Evolutionary conservation across 768 basidiomycete genomes (phyloP), one percentile per base, ranked within the genome.

Genomic region (Phlegmacium glaucopus): DNA sequence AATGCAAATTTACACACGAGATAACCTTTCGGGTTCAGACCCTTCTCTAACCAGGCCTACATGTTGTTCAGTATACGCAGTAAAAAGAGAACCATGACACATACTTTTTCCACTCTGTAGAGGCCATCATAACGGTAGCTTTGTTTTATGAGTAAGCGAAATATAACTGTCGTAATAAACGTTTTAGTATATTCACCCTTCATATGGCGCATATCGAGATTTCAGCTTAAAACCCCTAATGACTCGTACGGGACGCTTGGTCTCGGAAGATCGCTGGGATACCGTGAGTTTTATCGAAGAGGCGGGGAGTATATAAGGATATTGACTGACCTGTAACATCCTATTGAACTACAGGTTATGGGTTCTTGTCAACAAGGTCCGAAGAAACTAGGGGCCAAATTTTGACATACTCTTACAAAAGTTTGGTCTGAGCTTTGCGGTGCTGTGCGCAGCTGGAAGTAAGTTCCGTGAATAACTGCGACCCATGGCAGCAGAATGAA

Each of bases 101-200:
- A 41, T 50, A 79, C 88, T 72, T 83, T 82, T 64, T 86, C 86
- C 12, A 92, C 86, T 2, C 59, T 68, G 60, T 95, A 96, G 9
- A 96, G 72, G 1, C 94, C 94, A 56, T 95, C 93, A 59, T 96
- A 96, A 8, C 92, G 82, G 61, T 94, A 96, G 18, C 89, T 88
- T 2, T 22, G 22, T 22, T 22, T 22, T 22, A 22, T 22, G 22
- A 22, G 12, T 17, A 4, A 29, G 3, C 16, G 22, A 15, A 9
- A 2, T 13, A 13, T 9, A 26, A 16, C 15, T 15, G 16, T 6
- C n/a, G 41, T 29, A 50, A n/a, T 10, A 42, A 8, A 42, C 12
- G 12, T 50, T 65, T 43, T 54, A 22, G 22, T 22, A 5, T 22
- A 22, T 22, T 3, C 5, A 87, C 83, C 92, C 92, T 73, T 88